phyloP scores from a whole-genome alignment of 192 early-diverging fungal species.

The Coemansia sp. region DNA sequence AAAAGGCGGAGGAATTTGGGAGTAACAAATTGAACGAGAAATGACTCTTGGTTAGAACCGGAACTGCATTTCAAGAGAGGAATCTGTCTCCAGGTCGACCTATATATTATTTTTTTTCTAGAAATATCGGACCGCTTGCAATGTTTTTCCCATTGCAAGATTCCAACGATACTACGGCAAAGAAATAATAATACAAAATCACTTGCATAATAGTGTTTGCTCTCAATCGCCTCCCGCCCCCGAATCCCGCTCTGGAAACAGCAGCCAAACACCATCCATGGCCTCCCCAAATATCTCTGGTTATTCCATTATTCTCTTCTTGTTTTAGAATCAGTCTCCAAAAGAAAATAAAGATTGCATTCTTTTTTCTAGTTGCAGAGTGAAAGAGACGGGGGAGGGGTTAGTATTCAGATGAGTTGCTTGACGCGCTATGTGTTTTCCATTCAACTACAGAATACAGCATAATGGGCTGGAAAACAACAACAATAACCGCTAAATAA shows the following conservation, averaged over 20 bases:
- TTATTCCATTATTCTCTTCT: constrained; percentile 1
- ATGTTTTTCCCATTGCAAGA: background rate
- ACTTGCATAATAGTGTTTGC: background rate
- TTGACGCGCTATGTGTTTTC: constrained; percentile 2
- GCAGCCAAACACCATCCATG: background rate
- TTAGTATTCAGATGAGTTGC: background rate
- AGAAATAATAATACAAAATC: background rate
- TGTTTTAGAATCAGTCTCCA: background rate
- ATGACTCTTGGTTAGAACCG: too few species aligned
- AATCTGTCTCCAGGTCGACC: background rate
- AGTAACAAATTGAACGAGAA: background rate
- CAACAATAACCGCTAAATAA: constrained; percentile 1
- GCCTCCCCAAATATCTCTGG: background rate
- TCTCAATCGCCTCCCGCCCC: background rate
- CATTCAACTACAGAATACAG: background rate
- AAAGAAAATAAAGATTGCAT: constrained; percentile 3
- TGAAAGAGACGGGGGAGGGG: background rate
- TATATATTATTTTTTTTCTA: background rate
- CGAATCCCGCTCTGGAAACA: constrained; percentile 1
- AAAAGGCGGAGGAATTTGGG: background rate
- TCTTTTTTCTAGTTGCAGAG: background rate
- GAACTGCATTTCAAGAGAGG: constrained; percentile 4
- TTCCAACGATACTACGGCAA: background rate
- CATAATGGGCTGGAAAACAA: background rate
- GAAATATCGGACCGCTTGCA: background rate